A percentile compares a stretch with the other conserved stretches of the same genome.
Conservation (phyloP, 495 filamentous ascomycete genomes). For the Penicillium chermesinum region DNA sequence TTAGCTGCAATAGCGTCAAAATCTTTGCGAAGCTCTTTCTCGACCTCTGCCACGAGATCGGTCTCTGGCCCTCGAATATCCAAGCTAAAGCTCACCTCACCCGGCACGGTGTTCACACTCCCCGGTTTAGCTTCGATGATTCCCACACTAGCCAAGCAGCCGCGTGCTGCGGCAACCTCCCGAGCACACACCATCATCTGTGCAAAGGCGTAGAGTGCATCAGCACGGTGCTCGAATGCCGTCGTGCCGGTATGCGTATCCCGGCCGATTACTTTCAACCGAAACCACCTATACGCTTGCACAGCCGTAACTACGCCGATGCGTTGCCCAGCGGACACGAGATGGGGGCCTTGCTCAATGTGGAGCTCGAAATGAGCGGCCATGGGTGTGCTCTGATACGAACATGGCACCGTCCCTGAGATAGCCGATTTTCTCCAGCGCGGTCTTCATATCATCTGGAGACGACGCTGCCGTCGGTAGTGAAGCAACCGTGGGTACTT, state of each 20-base stretch:
- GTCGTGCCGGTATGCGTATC: slow-evolving; percentile 77
- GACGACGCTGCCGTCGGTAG: slow-evolving; percentile 38
- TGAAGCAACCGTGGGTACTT: slow-evolving; percentile 46
- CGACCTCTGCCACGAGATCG: slow-evolving; percentile 50
- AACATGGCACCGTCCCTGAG: slow-evolving; percentile 54
- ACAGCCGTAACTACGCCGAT: slow-evolving; percentile 70
- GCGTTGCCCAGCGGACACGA: slow-evolving; percentile 55
- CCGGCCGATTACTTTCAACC: slow-evolving; percentile 57
- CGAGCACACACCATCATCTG: slow-evolving; percentile 65
- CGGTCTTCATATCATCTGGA: slow-evolving; percentile 61
- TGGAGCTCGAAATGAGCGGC: slow-evolving; percentile 81
- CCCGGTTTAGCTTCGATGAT: slow-evolving; percentile 64
- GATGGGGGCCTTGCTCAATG: slow-evolving; percentile 74
- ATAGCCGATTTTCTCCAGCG: slow-evolving; percentile 67
- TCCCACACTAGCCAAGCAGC: slow-evolving; percentile 64
- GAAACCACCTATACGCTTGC: slow-evolving; percentile 64
- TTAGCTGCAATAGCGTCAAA: slow-evolving; percentile 54
- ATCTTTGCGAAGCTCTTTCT: slow-evolving; percentile 47
- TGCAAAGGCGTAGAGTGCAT: slow-evolving; percentile 63
- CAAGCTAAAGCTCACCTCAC: slow-evolving; percentile 61
- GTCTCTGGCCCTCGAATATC: slow-evolving; percentile 65
- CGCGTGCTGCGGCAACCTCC: slow-evolving; percentile 50
- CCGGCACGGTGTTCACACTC: slow-evolving; percentile 72
- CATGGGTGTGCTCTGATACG: slow-evolving; percentile 59
- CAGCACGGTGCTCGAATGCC: slow-evolving; percentile 51